phyloP scores from a whole-genome alignment of 2,329 filamentous ascomycete species.

The Botrytis elliptica region DNA sequence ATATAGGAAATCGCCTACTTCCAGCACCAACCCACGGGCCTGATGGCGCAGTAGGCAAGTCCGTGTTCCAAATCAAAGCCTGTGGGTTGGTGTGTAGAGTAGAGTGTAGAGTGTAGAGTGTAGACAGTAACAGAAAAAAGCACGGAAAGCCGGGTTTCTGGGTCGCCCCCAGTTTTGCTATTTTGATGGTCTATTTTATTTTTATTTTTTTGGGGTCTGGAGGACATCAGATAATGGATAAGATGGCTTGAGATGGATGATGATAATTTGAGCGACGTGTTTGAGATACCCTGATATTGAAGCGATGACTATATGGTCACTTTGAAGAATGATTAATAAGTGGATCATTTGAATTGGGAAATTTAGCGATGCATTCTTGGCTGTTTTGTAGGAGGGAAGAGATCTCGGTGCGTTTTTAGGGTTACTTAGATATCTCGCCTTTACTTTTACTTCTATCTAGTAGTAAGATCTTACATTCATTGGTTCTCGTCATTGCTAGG shows the following conservation, averaged over 20 bases:
- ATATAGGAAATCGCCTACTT: not conserved
- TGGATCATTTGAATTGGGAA: not conserved
- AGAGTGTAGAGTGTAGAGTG: not conserved
- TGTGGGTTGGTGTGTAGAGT: not conserved
- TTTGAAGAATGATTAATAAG: not conserved
- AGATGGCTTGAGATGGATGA: not conserved
- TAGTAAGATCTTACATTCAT: not conserved
- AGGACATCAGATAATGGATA: not conserved
- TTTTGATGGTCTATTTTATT: not conserved
- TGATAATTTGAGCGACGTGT: not conserved
- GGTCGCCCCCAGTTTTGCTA: not conserved
- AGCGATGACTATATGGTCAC: not conserved
- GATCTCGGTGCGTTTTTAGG: not conserved
- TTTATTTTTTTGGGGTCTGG: not conserved
- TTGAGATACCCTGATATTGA: slow-evolving; percentile 15
- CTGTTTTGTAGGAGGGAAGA: not conserved
- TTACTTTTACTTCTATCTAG: not conserved
- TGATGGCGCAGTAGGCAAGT: not conserved
- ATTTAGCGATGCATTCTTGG: not conserved
- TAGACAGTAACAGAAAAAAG: not conserved
- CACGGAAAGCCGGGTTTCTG: slow-evolving; percentile 1
- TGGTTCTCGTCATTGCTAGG: not conserved
- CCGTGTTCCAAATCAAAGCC: not conserved
- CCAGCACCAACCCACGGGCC: not conserved
- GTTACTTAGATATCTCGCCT: not conserved